Conservation (phyloP, 108 stramenopile species). For the Craspedostauros australis region DNA sequence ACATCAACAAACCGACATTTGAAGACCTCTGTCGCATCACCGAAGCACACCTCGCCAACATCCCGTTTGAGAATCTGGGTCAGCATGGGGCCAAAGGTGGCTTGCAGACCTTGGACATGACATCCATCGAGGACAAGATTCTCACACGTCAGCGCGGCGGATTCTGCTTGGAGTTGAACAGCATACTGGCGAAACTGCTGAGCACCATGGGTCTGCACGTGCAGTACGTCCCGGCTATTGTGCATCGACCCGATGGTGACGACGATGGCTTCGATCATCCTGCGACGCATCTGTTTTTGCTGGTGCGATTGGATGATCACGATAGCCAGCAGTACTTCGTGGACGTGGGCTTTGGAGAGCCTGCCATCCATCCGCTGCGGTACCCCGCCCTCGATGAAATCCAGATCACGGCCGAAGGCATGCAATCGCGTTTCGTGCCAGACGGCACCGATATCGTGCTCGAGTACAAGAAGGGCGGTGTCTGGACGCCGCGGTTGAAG, state of each 20-base stretch:
- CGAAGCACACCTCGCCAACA: conserved; percentile 22
- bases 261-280: conserved; percentile 6
- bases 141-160: conserved; percentile 23
- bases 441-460: conserved; percentile 5
- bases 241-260: background rate
- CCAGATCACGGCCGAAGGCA: conserved; percentile 33
- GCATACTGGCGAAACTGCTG: conserved; percentile 11
- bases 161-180: conserved; percentile 38
- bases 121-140: conserved; percentile 15
- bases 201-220: conserved; percentile 13
- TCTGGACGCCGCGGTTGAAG: conserved; percentile 17
- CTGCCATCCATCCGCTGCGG: conserved; percentile 21
- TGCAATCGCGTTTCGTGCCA: conserved; percentile 11
- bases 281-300: conserved; percentile 10
- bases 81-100: conserved; percentile 19
- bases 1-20: conserved; percentile 5
- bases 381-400: conserved; percentile 1
- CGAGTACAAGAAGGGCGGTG: conserved; percentile 20
- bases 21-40: conserved; percentile 6
- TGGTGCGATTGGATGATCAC: background rate
- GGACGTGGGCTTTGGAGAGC: conserved; percentile 47
- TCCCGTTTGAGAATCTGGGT: conserved; percentile 37
- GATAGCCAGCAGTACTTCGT: conserved; percentile 11
- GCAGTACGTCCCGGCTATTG: conserved; percentile 15
- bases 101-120: conserved; percentile 8